These are phyloP conservation scores for Pisolithus thermaeus DNA, from an alignment of 1,284 basidiomycete species.

Conservation along the genomic window DNA sequence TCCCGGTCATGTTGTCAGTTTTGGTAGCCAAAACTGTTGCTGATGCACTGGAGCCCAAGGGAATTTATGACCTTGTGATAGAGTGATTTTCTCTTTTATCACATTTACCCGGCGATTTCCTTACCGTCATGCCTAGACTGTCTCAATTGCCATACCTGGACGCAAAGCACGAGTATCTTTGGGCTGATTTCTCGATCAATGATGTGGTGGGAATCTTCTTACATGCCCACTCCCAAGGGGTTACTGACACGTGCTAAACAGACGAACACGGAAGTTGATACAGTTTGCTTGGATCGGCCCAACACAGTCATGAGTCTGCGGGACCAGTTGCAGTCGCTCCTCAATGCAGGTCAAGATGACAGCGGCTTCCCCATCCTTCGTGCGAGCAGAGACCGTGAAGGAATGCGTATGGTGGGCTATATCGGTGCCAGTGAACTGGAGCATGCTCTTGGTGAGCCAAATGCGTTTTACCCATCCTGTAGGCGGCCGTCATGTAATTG, in stretches of 20 bases:
- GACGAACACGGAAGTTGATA: constrained; percentile 60
- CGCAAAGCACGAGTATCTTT: constrained; percentile 82
- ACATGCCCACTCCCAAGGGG: not conserved
- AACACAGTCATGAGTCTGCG: constrained; percentile 73
- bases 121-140: constrained; percentile 33
- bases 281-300: constrained; percentile 57
- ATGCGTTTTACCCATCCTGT: constrained; percentile 9
- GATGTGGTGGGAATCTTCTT: constrained; percentile 65
- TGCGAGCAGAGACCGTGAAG: constrained; percentile 37
- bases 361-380: constrained; percentile 84
- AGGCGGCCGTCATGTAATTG: not conserved
- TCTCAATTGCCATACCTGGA: constrained; percentile 88
- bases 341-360: constrained; percentile 65
- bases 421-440: constrained; percentile 91
- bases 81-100: constrained; percentile 39
- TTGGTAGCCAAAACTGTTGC: constrained; percentile 92
- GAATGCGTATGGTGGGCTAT: constrained; percentile 80
- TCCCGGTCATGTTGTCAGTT: constrained; percentile 89
- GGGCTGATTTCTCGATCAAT: constrained; percentile 69
- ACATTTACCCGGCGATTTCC: constrained; percentile 20
- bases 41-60: constrained; percentile 89
- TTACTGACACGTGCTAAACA: constrained; percentile 22
- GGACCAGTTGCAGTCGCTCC: constrained; percentile 58
- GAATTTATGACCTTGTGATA: constrained; percentile 94
- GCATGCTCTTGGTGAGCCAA: constrained; percentile 75